phyloP scores from a whole-genome alignment of 2,329 filamentous ascomycete genomes.

The Lachnellula cervina region DNA sequence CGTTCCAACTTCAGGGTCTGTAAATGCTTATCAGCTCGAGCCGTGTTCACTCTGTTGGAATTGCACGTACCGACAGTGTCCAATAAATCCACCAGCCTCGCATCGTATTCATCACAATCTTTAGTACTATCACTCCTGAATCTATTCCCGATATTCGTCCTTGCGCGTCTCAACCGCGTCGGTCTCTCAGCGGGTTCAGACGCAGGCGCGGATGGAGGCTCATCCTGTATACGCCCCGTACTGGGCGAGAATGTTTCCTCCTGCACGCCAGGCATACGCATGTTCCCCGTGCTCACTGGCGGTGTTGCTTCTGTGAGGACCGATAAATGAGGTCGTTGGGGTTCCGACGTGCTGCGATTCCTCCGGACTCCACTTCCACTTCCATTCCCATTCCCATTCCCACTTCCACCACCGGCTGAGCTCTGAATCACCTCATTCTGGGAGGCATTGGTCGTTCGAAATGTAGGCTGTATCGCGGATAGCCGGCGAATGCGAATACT shows the following conservation, averaged over 20 bases:
- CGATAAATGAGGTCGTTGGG: slow-evolving; percentile 4
- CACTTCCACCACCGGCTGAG: background rate
- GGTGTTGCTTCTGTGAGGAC: background rate
- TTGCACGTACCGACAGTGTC: slow-evolving; percentile 58
- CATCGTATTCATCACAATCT: slow-evolving; percentile 47
- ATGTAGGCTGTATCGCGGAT: background rate
- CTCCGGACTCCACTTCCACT: slow-evolving; percentile 2
- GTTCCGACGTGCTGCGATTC: slow-evolving; percentile 19
- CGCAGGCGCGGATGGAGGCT: background rate
- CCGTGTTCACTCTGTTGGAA: background rate
- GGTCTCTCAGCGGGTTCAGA: background rate
- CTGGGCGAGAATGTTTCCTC: slow-evolving; percentile 14
- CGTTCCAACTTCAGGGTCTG: slow-evolving; percentile 55
- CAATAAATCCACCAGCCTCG: slow-evolving; percentile 60
- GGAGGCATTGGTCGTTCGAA: background rate
- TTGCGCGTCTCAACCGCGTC: slow-evolving; percentile 17
- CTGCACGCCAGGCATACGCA: slow-evolving; percentile 13
- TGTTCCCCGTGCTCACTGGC: background rate
- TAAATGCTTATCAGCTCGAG: slow-evolving; percentile 5
- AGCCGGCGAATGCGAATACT: slow-evolving; percentile 8
- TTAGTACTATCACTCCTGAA: background rate
- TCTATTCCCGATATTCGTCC: slow-evolving; percentile 13
- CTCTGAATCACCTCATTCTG: too few relatives aligned
- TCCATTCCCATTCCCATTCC: background rate
- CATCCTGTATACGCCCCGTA: background rate